A percentile compares a stretch with the other conserved stretches of the same genome.
Evolutionary conservation across 768 basidiomycete species (phyloP).

Genomic region (Lepiota venenata): DNA sequence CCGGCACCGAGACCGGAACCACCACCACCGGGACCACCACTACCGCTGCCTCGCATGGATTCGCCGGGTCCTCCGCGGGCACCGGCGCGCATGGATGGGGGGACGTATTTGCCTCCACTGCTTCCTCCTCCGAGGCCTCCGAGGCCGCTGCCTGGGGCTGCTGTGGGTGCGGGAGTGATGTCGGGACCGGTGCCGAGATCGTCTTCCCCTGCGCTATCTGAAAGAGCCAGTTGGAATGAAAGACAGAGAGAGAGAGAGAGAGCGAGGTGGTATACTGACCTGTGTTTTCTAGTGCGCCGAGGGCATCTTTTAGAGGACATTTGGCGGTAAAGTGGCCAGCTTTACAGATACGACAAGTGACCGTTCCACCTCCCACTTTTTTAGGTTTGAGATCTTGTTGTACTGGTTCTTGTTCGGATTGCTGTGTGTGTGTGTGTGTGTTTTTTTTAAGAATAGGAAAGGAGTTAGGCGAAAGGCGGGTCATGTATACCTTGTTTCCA

Average conservation of each 20-base stretch:
- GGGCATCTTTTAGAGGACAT: constrained; percentile 96
- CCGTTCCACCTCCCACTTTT: constrained; percentile 81
- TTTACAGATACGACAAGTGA: constrained; percentile 91
- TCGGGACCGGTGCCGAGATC: constrained; percentile 31
- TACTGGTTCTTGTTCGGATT: constrained; percentile 62
- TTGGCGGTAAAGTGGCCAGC: constrained; percentile 98
- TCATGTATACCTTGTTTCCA: constrained; percentile 60
- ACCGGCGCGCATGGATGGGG: constrained; percentile 84
- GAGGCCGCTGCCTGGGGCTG: constrained; percentile 7
- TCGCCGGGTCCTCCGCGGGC: constrained; percentile 68
- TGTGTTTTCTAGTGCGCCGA: constrained; percentile 67
- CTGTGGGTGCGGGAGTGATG: constrained; percentile 33
- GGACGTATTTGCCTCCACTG: constrained; percentile 81
- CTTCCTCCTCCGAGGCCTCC: too few relatives aligned
- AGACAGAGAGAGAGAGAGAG: neutral
- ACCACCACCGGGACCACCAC: constrained; percentile 22
- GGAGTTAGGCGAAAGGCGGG: too few relatives aligned
- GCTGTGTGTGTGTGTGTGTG: constrained; percentile 27
- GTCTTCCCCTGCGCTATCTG: constrained; percentile 37
- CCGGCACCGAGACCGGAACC: constrained; percentile 35
- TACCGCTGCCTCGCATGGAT: constrained; percentile 48
- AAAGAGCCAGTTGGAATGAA: neutral
- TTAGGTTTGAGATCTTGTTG: constrained; percentile 66
- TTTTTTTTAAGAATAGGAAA: too few relatives aligned
- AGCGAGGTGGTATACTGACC: constrained; percentile 34